Evolutionary conservation across 176 grass and related monocot genomes (phyloP).

Genomic region (Bromus sterilis): DNA sequence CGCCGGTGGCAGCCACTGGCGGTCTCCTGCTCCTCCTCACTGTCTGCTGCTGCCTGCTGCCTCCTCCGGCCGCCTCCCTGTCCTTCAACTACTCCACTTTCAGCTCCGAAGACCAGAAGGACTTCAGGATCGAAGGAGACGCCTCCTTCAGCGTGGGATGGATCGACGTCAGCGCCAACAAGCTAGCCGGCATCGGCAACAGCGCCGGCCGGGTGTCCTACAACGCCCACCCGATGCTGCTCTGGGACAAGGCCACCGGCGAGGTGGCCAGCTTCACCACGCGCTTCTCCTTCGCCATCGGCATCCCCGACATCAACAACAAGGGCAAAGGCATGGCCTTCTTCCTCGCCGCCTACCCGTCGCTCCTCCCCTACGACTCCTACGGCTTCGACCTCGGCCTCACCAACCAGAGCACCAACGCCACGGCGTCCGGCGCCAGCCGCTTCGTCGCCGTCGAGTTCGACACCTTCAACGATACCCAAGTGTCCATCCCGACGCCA

Average conservation of each 20-base stretch:
- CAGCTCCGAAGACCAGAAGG: background rate
- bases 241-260: background rate
- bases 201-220: constrained; percentile 1
- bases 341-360: constrained; percentile 5
- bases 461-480: background rate
- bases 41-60: background rate
- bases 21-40: background rate
- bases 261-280: constrained; percentile 4
- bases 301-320: background rate
- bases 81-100: background rate
- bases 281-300: background rate
- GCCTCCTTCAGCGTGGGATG: background rate
- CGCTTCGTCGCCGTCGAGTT: constrained; percentile 3
- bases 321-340: background rate
- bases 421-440: background rate
- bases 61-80: background rate
- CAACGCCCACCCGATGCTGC: constrained; percentile 5
- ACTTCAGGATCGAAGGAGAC: background rate
- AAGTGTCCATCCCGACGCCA: background rate
- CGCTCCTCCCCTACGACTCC: background rate
- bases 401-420: background rate
- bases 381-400: constrained; percentile 2
- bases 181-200: background rate
- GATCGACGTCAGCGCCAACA: background rate
- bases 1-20: background rate